Evolutionary conservation across 306 rosid genomes (phyloP).

Genomic region (Aeschynomene evenia): DNA sequence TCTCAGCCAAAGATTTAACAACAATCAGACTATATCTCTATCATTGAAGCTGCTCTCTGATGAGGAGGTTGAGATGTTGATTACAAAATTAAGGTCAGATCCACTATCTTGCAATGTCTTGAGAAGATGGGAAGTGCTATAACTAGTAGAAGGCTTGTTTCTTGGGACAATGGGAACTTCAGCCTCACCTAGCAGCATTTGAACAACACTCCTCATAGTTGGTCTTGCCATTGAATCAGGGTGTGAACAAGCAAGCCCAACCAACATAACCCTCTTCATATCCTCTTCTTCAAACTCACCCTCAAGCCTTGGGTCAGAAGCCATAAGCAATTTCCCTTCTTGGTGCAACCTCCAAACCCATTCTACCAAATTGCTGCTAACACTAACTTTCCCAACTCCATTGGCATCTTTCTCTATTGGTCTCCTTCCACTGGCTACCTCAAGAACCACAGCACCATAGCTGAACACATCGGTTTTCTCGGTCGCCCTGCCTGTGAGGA

Average conservation of each 20-base stretch:
- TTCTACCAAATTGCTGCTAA: constrained; percentile 66
- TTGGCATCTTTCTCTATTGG: constrained; percentile 69
- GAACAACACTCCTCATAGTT: constrained; percentile 71
- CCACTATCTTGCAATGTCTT: constrained; percentile 72
- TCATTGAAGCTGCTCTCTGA: constrained; percentile 51
- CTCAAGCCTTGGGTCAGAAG: constrained; percentile 55
- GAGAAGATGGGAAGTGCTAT: constrained; percentile 65
- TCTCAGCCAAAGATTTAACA: background rate
- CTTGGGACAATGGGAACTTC: constrained; percentile 73
- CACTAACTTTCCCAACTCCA: constrained; percentile 41
- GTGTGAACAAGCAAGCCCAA: constrained; percentile 79
- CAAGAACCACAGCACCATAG: constrained; percentile 84
- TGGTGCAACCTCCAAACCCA: constrained; percentile 84
- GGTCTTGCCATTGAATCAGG: constrained; percentile 76
- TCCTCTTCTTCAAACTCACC: constrained; percentile 64
- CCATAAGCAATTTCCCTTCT: constrained; percentile 65
- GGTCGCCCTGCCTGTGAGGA: constrained; percentile 75
- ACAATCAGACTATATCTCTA: constrained; percentile 41
- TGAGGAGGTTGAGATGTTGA: constrained; percentile 57
- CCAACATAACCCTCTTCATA: constrained; percentile 59
- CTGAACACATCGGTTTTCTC: constrained; percentile 90
- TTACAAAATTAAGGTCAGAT: constrained; percentile 66
- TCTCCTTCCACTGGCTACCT: constrained; percentile 79
- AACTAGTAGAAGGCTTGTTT: constrained; percentile 61
- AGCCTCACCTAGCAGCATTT: constrained; percentile 76